phyloP scores from a whole-genome alignment of 352 stramenopile genomes.

The Globisporangium viniferum region DNA sequence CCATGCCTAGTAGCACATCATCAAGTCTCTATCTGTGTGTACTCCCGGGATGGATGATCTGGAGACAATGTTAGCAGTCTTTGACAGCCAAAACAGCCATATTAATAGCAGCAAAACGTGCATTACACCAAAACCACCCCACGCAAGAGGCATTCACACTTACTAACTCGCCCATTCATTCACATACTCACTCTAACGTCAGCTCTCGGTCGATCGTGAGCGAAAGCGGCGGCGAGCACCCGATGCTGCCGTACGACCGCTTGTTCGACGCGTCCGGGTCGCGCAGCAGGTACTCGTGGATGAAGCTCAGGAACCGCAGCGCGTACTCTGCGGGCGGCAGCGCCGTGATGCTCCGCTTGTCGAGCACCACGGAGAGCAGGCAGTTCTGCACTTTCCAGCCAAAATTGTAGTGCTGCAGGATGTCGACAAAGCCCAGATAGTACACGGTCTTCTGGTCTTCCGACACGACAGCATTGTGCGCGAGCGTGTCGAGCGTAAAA shows the following conservation, averaged over 20 bases:
- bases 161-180: not conserved
- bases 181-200: not conserved
- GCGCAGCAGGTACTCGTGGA: conserved; percentile 79
- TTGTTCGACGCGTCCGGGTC: conserved; percentile 51
- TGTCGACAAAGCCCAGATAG: conserved; percentile 84
- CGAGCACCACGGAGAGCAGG: conserved; percentile 58
- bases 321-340: conserved; percentile 81
- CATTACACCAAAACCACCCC: conserved; percentile 1
- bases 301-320: conserved; percentile 83
- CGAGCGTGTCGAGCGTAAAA: conserved; percentile 45
- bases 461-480: conserved; percentile 80
- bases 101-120: not conserved
- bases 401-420: conserved; percentile 84
- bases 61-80: not conserved
- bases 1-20: conserved; percentile 13
- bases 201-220: conserved; percentile 12
- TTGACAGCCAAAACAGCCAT: not conserved
- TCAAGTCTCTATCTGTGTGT: not conserved
- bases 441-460: conserved; percentile 68
- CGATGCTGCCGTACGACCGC: conserved; percentile 75
- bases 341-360: conserved; percentile 78
- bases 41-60: not conserved
- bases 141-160: conserved; percentile 2
- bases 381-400: conserved; percentile 85
- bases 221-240: conserved; percentile 21